Evolutionary conservation across 306 rosid genomes (phyloP), one percentile per base, ranked within the genome.

Genomic region (Dryas drummondii): DNA sequence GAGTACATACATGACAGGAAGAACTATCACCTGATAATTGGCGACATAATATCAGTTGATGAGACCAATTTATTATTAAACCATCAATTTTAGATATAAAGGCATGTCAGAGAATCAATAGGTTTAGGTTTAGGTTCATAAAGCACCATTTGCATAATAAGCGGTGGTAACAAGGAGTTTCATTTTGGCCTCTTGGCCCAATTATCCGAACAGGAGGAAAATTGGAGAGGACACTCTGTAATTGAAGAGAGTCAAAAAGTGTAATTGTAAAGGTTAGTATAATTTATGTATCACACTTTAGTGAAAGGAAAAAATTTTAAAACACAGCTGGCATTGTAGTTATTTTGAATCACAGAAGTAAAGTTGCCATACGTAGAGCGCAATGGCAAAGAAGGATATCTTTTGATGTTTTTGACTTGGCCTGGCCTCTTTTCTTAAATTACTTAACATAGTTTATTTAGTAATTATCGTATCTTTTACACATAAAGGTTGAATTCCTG

Each of bases 31-130:
- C 37, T 9, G 15, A 42, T 19, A 54, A 10, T 40, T 54, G 64
- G 16, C 44, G 17, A 70, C 22, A 49, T n/a, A 22, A 53, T 52
- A 53, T 42, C 75, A 70, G 64, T 54, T 70, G 14, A 46, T 48
- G 60, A 52, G 56, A 52, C 61, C 61, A 14, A 46, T 32, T 16
- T 70, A 32, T 37, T 47, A 12, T 9, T 3, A 11, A 37, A 69
- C 19, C 27, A 22, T 52, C 44, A 17, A 16, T 14, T 54, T 10
- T 11, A 41, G 37, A 55, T n/a, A 42, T 40, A 40, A 53, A 17
- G 16, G 53, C 7, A 51, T 17, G 52, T 41, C 9, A 41, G 51
- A 40, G 37, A 63, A 55, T 54, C 16, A 16, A 52, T 41, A 53
- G 37, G 37, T 32, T 32, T 32, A 2, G 66, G 58, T 70, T 41